phyloP scores from a whole-genome alignment of 2,329 filamentous ascomycete genomes.

The Penicillium sclerotiorum region DNA sequence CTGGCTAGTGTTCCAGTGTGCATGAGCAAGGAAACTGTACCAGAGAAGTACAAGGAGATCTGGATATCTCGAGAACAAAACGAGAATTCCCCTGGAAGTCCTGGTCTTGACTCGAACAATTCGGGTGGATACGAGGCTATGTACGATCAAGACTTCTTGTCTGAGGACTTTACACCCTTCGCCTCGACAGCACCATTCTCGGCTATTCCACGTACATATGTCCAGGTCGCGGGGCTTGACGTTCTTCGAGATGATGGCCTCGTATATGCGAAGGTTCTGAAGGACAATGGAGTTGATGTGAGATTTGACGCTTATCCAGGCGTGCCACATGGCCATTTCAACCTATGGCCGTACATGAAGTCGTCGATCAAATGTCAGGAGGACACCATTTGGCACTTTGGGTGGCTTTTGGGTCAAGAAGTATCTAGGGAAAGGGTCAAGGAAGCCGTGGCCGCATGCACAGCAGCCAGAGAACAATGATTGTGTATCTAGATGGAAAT shows the following conservation, averaged over 20 bases:
- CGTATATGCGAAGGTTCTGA: slow-evolving; percentile 54
- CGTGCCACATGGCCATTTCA: slow-evolving; percentile 41
- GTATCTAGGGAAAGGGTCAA: neutral
- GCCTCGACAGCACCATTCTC: slow-evolving; percentile 3
- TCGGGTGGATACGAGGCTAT: slow-evolving; percentile 22
- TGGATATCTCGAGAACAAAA: slow-evolving; percentile 50
- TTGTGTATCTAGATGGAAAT: no score
- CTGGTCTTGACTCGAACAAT: slow-evolving; percentile 26
- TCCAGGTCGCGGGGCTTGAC: slow-evolving; percentile 57
- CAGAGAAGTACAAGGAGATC: slow-evolving; percentile 43
- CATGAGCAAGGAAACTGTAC: slow-evolving; percentile 33
- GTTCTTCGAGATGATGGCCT: slow-evolving; percentile 56
- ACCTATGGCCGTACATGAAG: neutral
- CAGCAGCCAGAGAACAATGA: no score
- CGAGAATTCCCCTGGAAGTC: slow-evolving; percentile 11
- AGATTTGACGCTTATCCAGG: slow-evolving; percentile 49
- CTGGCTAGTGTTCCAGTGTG: slow-evolving; percentile 49
- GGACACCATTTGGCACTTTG: slow-evolving; percentile 1
- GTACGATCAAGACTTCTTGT: slow-evolving; percentile 23
- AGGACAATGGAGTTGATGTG: slow-evolving; percentile 49
- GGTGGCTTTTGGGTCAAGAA: slow-evolving; percentile 6
- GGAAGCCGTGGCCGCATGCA: neutral
- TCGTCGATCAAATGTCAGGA: slow-evolving; percentile 1
- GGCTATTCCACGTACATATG: slow-evolving; percentile 38
- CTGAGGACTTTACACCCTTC: slow-evolving; percentile 15